Evolutionary conservation across 192 early-diverging fungal species (phyloP).

Genomic region (Linderina pennispora): DNA sequence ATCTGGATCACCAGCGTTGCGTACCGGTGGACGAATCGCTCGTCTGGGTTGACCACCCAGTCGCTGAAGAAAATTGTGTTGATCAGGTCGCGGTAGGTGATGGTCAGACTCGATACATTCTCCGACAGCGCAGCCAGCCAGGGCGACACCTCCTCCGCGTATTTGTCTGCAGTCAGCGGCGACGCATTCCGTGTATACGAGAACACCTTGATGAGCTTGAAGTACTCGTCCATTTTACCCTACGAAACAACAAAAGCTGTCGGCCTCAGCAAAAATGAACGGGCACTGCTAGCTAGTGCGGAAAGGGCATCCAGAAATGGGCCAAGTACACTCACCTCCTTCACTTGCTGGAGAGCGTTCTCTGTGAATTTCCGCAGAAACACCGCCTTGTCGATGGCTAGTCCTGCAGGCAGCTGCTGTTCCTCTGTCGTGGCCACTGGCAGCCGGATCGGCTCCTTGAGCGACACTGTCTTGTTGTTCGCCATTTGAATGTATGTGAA

Average conservation of each 20-base stretch:
- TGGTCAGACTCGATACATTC: conserved; percentile 19
- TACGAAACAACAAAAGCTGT: not conserved
- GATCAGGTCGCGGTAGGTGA: conserved; percentile 29
- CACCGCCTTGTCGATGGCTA: conserved; percentile 26
- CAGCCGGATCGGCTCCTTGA: no score
- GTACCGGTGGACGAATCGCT: conserved; percentile 30
- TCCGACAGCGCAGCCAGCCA: conserved; percentile 30
- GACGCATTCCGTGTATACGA: conserved; percentile 14
- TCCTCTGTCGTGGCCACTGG: not conserved
- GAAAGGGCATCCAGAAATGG: no score
- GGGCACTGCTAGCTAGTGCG: no score
- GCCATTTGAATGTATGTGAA: no score
- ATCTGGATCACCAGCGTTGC: conserved; percentile 30
- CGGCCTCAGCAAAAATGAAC: no score
- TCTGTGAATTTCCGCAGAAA: conserved; percentile 33
- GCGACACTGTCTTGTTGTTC: no score
- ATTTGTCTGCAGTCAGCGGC: conserved; percentile 5
- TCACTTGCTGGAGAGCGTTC: conserved; percentile 33
- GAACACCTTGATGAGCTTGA: conserved; percentile 33
- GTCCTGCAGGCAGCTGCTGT: not conserved
- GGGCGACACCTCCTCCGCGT: conserved; percentile 20
- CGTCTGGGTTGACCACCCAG: conserved; percentile 19
- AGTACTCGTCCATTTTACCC: conserved; percentile 25
- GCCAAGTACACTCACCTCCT: conserved; percentile 9
- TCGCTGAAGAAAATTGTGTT: conserved; percentile 29